Base-by-base conservation (phyloP, 768 basidiomycete genomes). In the Tulasnella calospora region DNA sequence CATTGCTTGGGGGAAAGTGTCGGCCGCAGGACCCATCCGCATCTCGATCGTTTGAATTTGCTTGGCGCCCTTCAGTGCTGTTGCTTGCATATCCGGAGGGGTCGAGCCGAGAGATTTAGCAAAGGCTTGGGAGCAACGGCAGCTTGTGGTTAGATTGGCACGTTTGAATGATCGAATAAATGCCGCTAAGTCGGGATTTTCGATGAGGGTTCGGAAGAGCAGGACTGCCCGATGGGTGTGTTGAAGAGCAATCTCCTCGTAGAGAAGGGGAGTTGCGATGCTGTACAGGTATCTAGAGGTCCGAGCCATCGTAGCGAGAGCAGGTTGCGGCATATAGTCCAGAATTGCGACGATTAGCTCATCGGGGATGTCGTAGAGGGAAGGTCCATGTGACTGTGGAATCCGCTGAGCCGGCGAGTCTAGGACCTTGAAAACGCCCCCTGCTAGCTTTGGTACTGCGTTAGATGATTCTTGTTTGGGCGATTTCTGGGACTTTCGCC, bases 181-280 rank as follows among this genome's bases (percentile, higher is more conserved):
- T 1, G 41, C 36, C 9, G 36, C 71, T 3, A 71, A 35, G 36
- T 38, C 19, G 6, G 71, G 71, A 36, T 71, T 71, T 21, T 38
- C 35, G 15, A 71, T 38, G 33, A 71, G 71, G 30, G 71, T 71
- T 71, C 71, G 36, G 71, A 71, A 71, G 23, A 71, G 71, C 23
- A 71, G 23, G 33, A 36, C 71, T 6, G 71, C 71, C 3, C 71
- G 36, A 19, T 71, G 41, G 23, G 71, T 38, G 35, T 71, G 71
- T 17, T 71, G 71, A 36, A 71, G 36, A n/a, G 0, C 33, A n/a
- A 71, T 71, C 30, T 38, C 23, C 21, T 44, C 36, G 71, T 71
- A 71, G 35, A 71, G 71, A n/a, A 71, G 12, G 0, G 71, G 71
- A 44, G 36, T 71, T 38, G 71, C 71, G 17, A 71, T 44, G 17